Conservation (phyloP, 768 basidiomycete genomes). For the Cystobasidium onofrii region DNA sequence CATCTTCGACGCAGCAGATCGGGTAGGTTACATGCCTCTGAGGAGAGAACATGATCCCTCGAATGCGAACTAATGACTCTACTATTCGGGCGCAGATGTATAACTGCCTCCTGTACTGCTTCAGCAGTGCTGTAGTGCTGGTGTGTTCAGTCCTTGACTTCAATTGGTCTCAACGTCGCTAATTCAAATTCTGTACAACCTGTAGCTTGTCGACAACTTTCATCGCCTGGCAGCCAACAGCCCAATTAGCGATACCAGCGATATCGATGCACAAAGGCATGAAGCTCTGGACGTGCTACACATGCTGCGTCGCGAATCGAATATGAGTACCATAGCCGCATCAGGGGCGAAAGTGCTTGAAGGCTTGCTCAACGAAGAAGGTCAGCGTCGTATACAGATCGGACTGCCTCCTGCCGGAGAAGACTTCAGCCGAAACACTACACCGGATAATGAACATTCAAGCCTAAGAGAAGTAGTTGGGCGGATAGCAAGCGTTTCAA, state of each 20-base stretch:
- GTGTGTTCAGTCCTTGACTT: background rate
- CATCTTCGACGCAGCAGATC: slow-evolving; percentile 28
- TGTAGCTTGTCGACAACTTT: slow-evolving; percentile 27
- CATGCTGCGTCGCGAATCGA: slow-evolving; percentile 20
- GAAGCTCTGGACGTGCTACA: slow-evolving; percentile 19
- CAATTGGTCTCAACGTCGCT: no score
- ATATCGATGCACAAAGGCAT: slow-evolving; percentile 23
- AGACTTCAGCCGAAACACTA: slow-evolving; percentile 17
- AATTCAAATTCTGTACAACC: no score
- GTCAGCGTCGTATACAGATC: slow-evolving; percentile 1
- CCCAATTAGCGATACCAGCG: slow-evolving; percentile 3
- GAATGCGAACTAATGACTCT: no score
- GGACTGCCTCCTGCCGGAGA: slow-evolving; percentile 13
- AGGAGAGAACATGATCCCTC: background rate
- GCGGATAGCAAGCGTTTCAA: slow-evolving; percentile 21
- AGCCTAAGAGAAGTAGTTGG: slow-evolving; percentile 24
- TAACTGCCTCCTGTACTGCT: slow-evolving; percentile 31
- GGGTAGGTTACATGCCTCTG: slow-evolving; percentile 12
- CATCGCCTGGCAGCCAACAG: slow-evolving; percentile 16
- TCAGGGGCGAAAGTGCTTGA: slow-evolving; percentile 27
- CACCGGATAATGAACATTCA: slow-evolving; percentile 14
- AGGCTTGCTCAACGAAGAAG: slow-evolving; percentile 30
- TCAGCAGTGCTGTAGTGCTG: slow-evolving; percentile 22
- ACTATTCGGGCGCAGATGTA: no score
- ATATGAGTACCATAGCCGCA: slow-evolving; percentile 20